Evolutionary conservation across 495 filamentous ascomycete species (phyloP).

Genomic region (Clavariopsis aquatica): DNA sequence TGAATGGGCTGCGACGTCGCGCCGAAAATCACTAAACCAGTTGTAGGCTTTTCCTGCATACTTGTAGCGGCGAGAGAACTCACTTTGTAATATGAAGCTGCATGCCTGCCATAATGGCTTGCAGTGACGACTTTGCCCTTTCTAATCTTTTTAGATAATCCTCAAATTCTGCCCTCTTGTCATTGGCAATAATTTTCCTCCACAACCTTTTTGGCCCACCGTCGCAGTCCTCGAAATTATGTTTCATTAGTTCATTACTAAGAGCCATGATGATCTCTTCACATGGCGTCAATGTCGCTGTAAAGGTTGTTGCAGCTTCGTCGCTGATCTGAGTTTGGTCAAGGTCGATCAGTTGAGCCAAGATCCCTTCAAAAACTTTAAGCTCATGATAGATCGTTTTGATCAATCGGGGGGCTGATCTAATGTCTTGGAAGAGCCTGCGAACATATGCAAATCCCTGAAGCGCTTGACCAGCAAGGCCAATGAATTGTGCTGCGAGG

Average conservation of each 20-base stretch:
- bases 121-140: slow-evolving; percentile 1
- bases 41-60: not conserved
- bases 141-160: slow-evolving; percentile 3
- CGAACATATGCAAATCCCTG: slow-evolving; percentile 5
- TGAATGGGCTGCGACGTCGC: not conserved
- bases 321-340: not conserved
- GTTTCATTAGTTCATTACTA: not conserved
- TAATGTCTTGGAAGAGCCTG: not conserved
- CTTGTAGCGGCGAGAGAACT: not conserved
- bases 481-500: slow-evolving; percentile 2
- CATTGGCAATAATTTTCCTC: slow-evolving; percentile 1
- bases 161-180: slow-evolving; percentile 9
- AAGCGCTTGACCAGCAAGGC: slow-evolving; percentile 8
- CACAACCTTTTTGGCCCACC: not conserved
- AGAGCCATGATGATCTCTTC: not conserved
- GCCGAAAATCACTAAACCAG: not conserved
- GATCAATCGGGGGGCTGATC: slow-evolving; percentile 10
- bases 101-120: not conserved
- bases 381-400: slow-evolving; percentile 15
- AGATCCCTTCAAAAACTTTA: not conserved
- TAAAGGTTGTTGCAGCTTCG: not conserved
- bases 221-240: slow-evolving; percentile 1
- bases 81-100: slow-evolving; percentile 1
- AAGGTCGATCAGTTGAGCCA: not conserved
- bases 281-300: not conserved